These are phyloP conservation scores for Cucurbita pepo DNA, from an alignment of 306 rosid genomes.

Conservation along the genomic window DNA sequence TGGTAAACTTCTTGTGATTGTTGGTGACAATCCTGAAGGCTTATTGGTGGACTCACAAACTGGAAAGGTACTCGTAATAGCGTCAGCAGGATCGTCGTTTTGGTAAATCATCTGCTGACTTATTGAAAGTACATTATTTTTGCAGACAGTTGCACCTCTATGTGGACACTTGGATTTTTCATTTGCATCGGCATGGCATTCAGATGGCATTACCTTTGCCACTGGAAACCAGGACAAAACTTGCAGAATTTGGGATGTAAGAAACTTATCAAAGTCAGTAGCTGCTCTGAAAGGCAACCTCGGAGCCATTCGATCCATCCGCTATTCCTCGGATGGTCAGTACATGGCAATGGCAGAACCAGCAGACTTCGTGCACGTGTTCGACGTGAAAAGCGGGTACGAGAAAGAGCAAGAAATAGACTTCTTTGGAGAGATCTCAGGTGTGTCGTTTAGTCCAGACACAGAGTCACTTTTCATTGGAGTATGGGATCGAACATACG, in stretches of 20 bases:
- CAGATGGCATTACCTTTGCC: conserved; percentile 56
- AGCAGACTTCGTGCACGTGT: conserved; percentile 81
- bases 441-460: conserved; percentile 90
- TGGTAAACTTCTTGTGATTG: conserved; percentile 53
- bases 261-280: conserved; percentile 65
- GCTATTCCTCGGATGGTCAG: conserved; percentile 64
- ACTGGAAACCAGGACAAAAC: conserved; percentile 94
- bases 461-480: conserved; percentile 74
- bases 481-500: conserved; percentile 75
- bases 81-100: background rate
- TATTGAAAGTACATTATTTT: conserved; percentile 12
- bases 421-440: conserved; percentile 85
- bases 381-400: conserved; percentile 53
- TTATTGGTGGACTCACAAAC: conserved; percentile 70
- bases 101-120: conserved; percentile 1
- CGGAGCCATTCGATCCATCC: conserved; percentile 73
- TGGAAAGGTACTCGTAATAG: conserved; percentile 56
- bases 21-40: conserved; percentile 82
- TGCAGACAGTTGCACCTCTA: conserved; percentile 42
- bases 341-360: conserved; percentile 88
- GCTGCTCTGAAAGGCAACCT: conserved; percentile 75
- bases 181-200: conserved; percentile 90
- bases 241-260: conserved; percentile 69
- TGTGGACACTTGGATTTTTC: conserved; percentile 75
- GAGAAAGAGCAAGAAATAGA: conserved; percentile 72